Base-by-base conservation (phyloP, 202 grass and related monocot genomes). In the Setaria italica region DNA sequence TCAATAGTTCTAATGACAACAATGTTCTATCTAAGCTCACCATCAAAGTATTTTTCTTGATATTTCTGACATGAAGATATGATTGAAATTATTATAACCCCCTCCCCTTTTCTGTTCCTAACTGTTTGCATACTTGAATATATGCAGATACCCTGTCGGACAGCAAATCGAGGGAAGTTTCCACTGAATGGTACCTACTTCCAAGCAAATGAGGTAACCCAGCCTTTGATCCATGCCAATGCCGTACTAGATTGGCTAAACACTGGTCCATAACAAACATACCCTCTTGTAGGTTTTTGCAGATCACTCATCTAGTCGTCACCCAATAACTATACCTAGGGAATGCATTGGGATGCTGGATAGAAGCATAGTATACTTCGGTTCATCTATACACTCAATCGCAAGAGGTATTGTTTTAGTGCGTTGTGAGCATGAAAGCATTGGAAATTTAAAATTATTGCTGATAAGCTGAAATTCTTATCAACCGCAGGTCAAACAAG, bases 151-250 rank as follows among this genome's bases (percentile, higher is more conserved):
- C 95, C 95, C 14, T 89, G 95, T 82, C 91, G 93, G 86, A 95
- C 92, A 66, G 93, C 93, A 77, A 89, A 62, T 47, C 71, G 65
- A 86, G 95, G 93, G 78, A 92, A 87, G 32, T 98, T 98, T 84
- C 95, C 95, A n/a, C 85, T 98, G 82, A 90, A 98, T 79, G 95
- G 95, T 80, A 98, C 95, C 62, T 98, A 95, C 62, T 98, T 98
- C 71, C 93, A 98, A 77, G 64, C 90, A 54, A 82, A 98, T 80
- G 95, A 95, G 89, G 95, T 98, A 90, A 88, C 51, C 21, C 67
- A 66, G 11, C 19, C 70, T 82, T 87, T 88, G 14, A 25, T 83
- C 43, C 51, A 75, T 56, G 17, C 33, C 37, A 74, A 37, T 76
- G 58, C 16, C 51, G 17, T 57, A 84, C 65, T 39, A 58, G 30